Base-by-base conservation (phyloP, 2,329 filamentous ascomycete genomes). In the Hypoxylon sp. region DNA sequence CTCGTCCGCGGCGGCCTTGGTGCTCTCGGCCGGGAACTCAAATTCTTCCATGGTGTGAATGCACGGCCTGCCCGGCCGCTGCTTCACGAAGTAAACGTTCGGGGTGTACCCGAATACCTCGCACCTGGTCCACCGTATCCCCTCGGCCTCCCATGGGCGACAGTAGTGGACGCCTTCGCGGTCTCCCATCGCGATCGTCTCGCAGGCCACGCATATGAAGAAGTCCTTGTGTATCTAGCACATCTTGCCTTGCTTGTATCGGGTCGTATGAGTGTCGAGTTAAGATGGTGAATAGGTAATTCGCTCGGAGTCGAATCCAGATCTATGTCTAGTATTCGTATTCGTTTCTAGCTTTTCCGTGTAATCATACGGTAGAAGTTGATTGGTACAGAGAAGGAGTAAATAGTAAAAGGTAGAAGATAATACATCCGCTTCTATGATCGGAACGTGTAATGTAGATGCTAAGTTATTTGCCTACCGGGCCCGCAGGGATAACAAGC, bases 151-250 rank as follows among this genome's bases (percentile, higher is more conserved):
- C 34, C 34, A 17, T 3, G n/a, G 13, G 15, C 15, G 4, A 28
- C 61, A 64, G 39, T 20, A 39, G n/a, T 49, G 19, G 13, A 19
- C 7, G 5, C 1, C n/a, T n/a, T 56, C 37, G 15, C 15, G n/a
- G n/a, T n/a, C 4, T 5, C 20, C 32, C 30, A 30, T 43, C 10
- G 50, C 48, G 43, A 62, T 8, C n/a, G 13, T 55, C 15, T 10
- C 2, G 26, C 62, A 65, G 1, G 20, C 44, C 39, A 34, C 7
- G 26, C 62, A 65, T 47, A 62, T 11, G 6, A n/a, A 37, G 22
- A 56, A 62, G 19, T 44, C 24, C 46, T 24, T 56, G 46, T 56
- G 49, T 49, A 58, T 11, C 43, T 37, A 34, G 39, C 62, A 65
- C 62, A 65, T 65, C 32, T 55, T 61, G 62, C 11, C 15, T 34